phyloP scores from a whole-genome alignment of 2,329 filamentous ascomycete species.

The Aspergillaceae sp. region DNA sequence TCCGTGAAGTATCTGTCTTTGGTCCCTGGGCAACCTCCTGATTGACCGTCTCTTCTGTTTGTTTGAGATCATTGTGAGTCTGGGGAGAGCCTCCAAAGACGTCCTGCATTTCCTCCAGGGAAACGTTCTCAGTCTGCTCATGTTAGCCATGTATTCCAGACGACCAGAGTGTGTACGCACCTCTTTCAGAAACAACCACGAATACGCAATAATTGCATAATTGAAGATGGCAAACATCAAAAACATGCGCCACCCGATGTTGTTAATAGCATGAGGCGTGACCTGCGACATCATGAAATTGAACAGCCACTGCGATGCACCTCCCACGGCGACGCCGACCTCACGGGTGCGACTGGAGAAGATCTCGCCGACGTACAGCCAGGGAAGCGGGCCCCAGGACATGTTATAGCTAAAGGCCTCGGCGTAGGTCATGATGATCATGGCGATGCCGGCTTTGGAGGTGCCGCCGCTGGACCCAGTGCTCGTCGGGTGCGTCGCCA shows the following conservation, averaged over 20 bases:
- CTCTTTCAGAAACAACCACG: conserved; percentile 37
- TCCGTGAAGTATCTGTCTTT: conserved; percentile 16
- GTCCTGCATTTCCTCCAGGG: conserved; percentile 39
- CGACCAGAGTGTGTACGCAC: conserved; percentile 4
- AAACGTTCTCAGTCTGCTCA: conserved; percentile 34
- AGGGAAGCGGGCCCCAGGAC: conserved; percentile 31
- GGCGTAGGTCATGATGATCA: conserved; percentile 45
- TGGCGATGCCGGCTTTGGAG: conserved; percentile 35
- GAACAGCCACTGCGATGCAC: conserved; percentile 33
- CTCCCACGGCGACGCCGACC: conserved; percentile 26
- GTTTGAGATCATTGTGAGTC: conserved; percentile 4
- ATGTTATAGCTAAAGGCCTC: conserved; percentile 38
- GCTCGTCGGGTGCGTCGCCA: conserved; percentile 37
- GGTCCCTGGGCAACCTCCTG: neutral
- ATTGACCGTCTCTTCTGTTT: conserved; percentile 4
- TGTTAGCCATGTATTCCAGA: conserved; percentile 1
- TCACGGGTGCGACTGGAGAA: conserved; percentile 30
- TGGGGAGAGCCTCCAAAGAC: conserved; percentile 20
- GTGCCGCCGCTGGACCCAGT: conserved; percentile 22
- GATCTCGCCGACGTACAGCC: conserved; percentile 31
- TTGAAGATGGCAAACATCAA: conserved; percentile 45
- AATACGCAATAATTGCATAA: conserved; percentile 37
- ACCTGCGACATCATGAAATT: conserved; percentile 34
- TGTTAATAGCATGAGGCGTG: conserved; percentile 35
- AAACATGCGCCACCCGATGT: conserved; percentile 44